Base-by-base conservation (phyloP, 2,329 filamentous ascomycete genomes). In the Pseudonectria foliicola region DNA sequence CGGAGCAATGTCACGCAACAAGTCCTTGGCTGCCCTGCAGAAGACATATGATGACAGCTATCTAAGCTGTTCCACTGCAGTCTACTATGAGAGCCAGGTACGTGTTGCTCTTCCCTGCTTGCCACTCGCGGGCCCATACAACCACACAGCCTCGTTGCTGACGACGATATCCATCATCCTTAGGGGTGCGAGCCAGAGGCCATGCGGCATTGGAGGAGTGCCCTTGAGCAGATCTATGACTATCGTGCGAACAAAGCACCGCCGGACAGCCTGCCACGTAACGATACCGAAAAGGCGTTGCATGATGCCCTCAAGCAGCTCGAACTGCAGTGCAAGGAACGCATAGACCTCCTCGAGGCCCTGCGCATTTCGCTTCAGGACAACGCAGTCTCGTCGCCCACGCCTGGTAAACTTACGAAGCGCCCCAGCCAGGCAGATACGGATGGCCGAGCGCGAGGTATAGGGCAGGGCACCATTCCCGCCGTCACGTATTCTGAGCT, bases 1-100 rank as follows among this genome's bases (percentile, higher is more conserved):
- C 37, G 45, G 45, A 60, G 64, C 54, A 48, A 76, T 77, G 73
- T 68, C 71, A 58, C 67, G 66, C 52, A 72, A 63, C 56, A 71
- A 63, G 54, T 62, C 61, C 43, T 72, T 80, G 56, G 79, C 83
- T 62, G 79, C 80, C 43, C 78, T 95, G 61, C 90, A 96, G 67
- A 95, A 95, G 74, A 94, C 88, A 37, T 96, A 96, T 66, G 90
- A 96, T 67, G 88, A 96, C 62, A 89, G 85, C 62, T 95, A 95
- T 64, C 67, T 95, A 51, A 88, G 83, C 56, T 95, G 89, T 64
- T 95, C 89, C 11, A 96, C 89, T 2, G 90, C 90, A 26, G 85
- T 95, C 34, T 95, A 95, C 65, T 95, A 95, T 61, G 92, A 98
- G 66, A 79, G 82, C 58, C 83, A 93, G 77, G 88, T 93, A 64